phyloP scores from a whole-genome alignment of 306 rosid genomes.

The Arachis hypogaea region DNA sequence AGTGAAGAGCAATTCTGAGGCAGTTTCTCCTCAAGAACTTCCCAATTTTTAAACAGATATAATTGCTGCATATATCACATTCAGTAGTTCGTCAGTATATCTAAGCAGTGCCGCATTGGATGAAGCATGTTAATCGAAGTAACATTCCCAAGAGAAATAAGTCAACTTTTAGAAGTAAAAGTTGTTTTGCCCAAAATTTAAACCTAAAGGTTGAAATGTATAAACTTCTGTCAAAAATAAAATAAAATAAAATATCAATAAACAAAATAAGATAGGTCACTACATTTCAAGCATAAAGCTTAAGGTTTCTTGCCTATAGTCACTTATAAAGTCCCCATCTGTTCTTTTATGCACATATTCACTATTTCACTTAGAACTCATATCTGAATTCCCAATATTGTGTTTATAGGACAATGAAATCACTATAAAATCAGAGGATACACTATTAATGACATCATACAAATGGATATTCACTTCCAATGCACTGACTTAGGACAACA shows the following conservation, averaged over 20 bases:
- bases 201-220: constrained; percentile 1
- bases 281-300: neutral
- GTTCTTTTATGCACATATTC: neutral
- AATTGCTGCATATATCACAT: constrained; percentile 40
- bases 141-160: constrained; percentile 9
- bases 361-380: neutral
- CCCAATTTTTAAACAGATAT: constrained; percentile 63
- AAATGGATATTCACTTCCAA: constrained; percentile 16
- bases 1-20: constrained; percentile 56
- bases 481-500: neutral
- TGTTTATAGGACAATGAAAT: neutral
- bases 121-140: constrained; percentile 22
- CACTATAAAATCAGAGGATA: neutral
- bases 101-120: constrained; percentile 11
- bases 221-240: neutral
- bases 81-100: constrained; percentile 29
- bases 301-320: neutral
- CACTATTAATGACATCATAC: constrained; percentile 6
- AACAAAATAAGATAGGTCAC: neutral
- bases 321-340: neutral
- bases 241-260: neutral
- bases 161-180: constrained; percentile 28
- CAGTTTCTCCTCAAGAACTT: constrained; percentile 52
- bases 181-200: neutral
- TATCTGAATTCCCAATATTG: neutral